Conservation (phyloP, 352 stramenopile genomes). For the Phytopythium montanum region DNA sequence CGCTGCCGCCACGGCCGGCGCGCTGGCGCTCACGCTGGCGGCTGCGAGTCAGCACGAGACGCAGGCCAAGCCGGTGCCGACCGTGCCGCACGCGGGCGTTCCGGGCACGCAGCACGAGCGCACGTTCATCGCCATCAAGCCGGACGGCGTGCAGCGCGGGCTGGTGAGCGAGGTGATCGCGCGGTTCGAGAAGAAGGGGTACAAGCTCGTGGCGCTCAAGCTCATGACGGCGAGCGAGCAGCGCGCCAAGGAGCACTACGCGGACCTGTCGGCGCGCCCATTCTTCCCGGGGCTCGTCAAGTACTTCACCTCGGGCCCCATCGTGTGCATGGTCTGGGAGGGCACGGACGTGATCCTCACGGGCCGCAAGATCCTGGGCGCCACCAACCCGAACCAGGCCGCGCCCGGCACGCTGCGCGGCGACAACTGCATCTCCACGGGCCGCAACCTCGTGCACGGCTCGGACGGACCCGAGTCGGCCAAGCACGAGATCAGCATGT, state of each 20-base stretch:
- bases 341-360: slow-evolving; percentile 93
- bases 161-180: slow-evolving; percentile 94
- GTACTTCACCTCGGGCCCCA: slow-evolving; percentile 92
- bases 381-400: slow-evolving; percentile 94
- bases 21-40: slow-evolving; percentile 42
- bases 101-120: slow-evolving; percentile 91
- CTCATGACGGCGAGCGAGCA: slow-evolving; percentile 91
- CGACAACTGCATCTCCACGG: slow-evolving; percentile 92
- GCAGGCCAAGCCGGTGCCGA: slow-evolving; percentile 41
- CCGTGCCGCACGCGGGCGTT: slow-evolving; percentile 68
- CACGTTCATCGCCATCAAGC: slow-evolving; percentile 95
- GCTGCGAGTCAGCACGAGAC: slow-evolving; percentile 34
- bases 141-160: slow-evolving; percentile 92
- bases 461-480: slow-evolving; percentile 90
- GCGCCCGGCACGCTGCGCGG: slow-evolving; percentile 92
- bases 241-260: slow-evolving; percentile 92
- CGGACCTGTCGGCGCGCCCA: slow-evolving; percentile 88
- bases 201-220: slow-evolving; percentile 95
- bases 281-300: slow-evolving; percentile 92
- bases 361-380: slow-evolving; percentile 93
- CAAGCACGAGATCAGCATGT: slow-evolving; percentile 93
- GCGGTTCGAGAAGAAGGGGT: slow-evolving; percentile 95
- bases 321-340: slow-evolving; percentile 95
- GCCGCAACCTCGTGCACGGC: slow-evolving; percentile 92
- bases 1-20: slow-evolving; percentile 34